These are phyloP conservation scores for Pseudogymnoascus sp. DNA, from an alignment of 2,329 filamentous ascomycete species.

Conservation along the genomic window DNA sequence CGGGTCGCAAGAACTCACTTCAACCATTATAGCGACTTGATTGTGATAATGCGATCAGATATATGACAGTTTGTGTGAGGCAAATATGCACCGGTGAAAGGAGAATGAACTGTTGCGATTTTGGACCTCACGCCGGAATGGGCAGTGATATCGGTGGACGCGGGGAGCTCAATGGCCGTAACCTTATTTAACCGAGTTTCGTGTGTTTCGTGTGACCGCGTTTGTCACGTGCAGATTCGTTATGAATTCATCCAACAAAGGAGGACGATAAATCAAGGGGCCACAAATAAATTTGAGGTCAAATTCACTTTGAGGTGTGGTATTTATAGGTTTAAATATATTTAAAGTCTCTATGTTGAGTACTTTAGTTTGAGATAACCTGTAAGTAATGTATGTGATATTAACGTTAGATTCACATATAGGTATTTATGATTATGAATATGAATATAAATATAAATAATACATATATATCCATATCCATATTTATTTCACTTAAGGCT, in stretches of 20 bases:
- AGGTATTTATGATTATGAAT: neutral
- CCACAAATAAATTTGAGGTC: neutral
- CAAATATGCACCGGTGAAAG: conserved; percentile 2
- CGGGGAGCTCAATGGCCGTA: conserved; percentile 7
- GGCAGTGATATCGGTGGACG: conserved; percentile 13
- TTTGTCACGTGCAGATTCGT: conserved; percentile 4
- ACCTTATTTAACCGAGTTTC: conserved; percentile 7
- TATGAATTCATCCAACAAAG: neutral
- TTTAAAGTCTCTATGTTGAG: no score
- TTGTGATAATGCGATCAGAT: neutral
- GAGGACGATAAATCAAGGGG: neutral
- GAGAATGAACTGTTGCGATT: conserved; percentile 12
- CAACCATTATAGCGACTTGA: conserved; percentile 1
- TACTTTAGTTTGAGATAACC: neutral
- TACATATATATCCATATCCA: neutral
- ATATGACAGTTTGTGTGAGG: neutral
- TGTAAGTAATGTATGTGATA: neutral
- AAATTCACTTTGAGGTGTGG: neutral
- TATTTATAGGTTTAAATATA: neutral
- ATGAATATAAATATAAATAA: neutral
- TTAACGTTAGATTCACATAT: neutral
- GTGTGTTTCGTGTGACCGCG: conserved; percentile 7
- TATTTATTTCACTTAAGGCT: neutral
- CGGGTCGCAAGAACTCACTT: conserved; percentile 4
- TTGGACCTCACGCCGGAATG: conserved; percentile 16